Percentiles rank a stretch among this genome's conserved stretches.
phyloP scores from a whole-genome alignment of 441 rosid genomes.

The Lagerstroemia fauriei region DNA sequence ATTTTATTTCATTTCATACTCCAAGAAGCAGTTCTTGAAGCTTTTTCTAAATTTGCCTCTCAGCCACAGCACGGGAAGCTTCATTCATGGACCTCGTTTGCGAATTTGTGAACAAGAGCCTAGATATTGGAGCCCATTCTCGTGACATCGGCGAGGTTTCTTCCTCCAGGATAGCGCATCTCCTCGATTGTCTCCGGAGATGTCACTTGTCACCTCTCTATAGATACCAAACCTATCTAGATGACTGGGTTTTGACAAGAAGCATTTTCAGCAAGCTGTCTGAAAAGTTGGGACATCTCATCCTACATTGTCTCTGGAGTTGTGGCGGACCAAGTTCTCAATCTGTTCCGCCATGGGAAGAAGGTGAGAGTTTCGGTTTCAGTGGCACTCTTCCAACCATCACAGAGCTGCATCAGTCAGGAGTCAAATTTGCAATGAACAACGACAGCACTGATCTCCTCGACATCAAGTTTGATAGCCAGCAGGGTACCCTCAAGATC shows the following conservation, averaged over 20 bases:
- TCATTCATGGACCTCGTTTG: background rate
- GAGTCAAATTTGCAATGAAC: background rate
- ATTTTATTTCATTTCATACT: background rate
- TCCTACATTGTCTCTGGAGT: background rate
- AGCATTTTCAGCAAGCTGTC: too few relatives aligned
- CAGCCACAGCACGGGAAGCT: background rate
- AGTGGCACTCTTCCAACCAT: too few relatives aligned
- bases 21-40: background rate
- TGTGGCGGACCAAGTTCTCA: too few relatives aligned
- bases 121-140: background rate
- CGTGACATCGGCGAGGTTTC: background rate
- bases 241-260: background rate
- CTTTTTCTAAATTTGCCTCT: background rate
- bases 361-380: too few relatives aligned
- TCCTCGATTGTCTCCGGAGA: background rate
- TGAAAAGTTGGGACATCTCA: too few relatives aligned
- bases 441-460: background rate
- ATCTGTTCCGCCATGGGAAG: too few relatives aligned
- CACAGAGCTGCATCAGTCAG: background rate
- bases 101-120: background rate
- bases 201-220: background rate
- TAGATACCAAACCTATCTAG: too few relatives aligned
- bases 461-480: slow-evolving; percentile 1
- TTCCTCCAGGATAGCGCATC: background rate
- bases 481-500: slow-evolving; percentile 3